A percentile compares a stretch with the other conserved stretches of the same genome.
phyloP scores from a whole-genome alignment of 176 grass and related monocot species.

The Musa beccarii region DNA sequence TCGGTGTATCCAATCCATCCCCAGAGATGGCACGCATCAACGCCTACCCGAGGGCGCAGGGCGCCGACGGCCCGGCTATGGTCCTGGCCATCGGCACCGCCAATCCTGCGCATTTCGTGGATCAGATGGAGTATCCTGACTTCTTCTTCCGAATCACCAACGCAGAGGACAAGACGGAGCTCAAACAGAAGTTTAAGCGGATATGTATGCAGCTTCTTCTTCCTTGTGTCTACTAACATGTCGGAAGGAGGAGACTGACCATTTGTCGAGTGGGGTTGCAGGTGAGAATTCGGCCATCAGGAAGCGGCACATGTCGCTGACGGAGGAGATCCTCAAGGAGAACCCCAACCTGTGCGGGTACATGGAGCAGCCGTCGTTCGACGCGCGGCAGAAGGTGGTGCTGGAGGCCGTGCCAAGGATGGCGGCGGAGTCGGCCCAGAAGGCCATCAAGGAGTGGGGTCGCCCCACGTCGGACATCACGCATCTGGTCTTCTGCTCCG shows the following conservation, averaged over 20 bases:
- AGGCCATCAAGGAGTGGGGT: slow-evolving; percentile 24
- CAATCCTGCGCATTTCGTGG: not conserved
- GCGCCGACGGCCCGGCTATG: not conserved
- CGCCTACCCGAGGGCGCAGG: not conserved
- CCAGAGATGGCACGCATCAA: not conserved
- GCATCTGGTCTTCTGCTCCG: slow-evolving; percentile 12
- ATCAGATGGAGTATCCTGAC: not conserved
- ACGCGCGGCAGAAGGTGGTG: not conserved
- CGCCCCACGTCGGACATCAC: slow-evolving; percentile 11
- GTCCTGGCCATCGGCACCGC: not conserved
- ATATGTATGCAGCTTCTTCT: not conserved
- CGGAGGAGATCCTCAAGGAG: not conserved
- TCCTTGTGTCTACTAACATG: too few relatives aligned
- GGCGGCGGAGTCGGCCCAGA: not conserved
- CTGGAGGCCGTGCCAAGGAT: not conserved
- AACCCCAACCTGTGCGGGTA: not conserved
- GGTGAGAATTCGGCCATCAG: not conserved
- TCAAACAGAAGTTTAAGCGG: not conserved
- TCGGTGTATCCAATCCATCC: too few relatives aligned
- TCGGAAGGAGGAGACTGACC: too few relatives aligned
- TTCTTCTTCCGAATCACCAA: slow-evolving; percentile 9
- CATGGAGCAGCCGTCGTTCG: not conserved
- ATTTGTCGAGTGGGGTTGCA: not conserved
- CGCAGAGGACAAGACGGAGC: not conserved
- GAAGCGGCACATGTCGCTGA: slow-evolving; percentile 3